Conservation (phyloP, 2,329 filamentous ascomycete species). For the Keithomyces neogunnii region DNA sequence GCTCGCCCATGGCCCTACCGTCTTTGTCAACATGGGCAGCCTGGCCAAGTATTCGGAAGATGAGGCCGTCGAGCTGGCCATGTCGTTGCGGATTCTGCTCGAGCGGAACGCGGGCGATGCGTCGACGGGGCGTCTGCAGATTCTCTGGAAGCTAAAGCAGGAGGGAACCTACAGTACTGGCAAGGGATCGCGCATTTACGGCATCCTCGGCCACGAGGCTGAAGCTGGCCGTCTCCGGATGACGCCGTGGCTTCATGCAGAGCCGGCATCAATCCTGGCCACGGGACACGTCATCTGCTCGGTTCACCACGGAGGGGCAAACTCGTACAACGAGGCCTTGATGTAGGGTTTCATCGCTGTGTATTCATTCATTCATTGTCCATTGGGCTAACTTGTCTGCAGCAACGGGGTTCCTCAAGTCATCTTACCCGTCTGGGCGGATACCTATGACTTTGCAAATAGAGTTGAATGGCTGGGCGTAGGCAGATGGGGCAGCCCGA, state of each 20-base stretch:
- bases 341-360: constrained; percentile 11
- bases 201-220: constrained; percentile 15
- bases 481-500: neutral
- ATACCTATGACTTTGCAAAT: neutral
- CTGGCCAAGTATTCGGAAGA: constrained; percentile 20
- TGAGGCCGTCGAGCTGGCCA: constrained; percentile 29
- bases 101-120: constrained; percentile 9
- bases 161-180: constrained; percentile 4
- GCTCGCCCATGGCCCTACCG: constrained; percentile 31
- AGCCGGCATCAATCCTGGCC: constrained; percentile 27
- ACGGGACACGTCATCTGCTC: constrained; percentile 29
- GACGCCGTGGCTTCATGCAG: constrained; percentile 29
- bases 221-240: constrained; percentile 23
- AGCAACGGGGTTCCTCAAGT: neutral
- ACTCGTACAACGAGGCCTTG: constrained; percentile 30
- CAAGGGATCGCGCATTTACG: too few relatives aligned
- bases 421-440: neutral
- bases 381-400: too few relatives aligned
- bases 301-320: constrained; percentile 39
- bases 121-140: constrained; percentile 11
- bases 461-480: neutral
- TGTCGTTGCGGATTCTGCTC: constrained; percentile 26
- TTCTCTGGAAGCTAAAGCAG: constrained; percentile 27
- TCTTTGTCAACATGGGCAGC: constrained; percentile 40
- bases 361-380: too few relatives aligned